Conservation (phyloP, 768 basidiomycete genomes). For the Phanerochaete sordida region DNA sequence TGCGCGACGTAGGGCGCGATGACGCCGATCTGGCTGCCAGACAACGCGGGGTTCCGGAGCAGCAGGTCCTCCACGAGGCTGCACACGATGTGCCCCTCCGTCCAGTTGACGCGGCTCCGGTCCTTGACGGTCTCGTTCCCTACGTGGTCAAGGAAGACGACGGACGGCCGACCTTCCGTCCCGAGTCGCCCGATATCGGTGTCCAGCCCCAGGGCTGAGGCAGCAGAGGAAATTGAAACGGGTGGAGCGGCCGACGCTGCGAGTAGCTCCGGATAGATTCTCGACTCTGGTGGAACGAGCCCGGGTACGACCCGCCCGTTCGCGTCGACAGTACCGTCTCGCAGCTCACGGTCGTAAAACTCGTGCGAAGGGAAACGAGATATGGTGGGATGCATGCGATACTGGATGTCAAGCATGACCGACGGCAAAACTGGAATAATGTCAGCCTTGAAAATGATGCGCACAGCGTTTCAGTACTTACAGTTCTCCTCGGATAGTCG, state of each 20-base stretch:
- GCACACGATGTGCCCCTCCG: slow-evolving; percentile 75
- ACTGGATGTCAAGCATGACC: slow-evolving; percentile 92
- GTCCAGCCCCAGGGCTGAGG: neutral
- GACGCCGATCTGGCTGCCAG: slow-evolving; percentile 79
- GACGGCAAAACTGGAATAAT: slow-evolving; percentile 67
- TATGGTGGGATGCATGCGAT: slow-evolving; percentile 92
- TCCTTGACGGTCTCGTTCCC: slow-evolving; percentile 65
- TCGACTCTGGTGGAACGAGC: slow-evolving; percentile 61
- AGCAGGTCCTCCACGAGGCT: slow-evolving; percentile 82
- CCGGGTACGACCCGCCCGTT: slow-evolving; percentile 41
- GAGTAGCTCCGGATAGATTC: slow-evolving; percentile 21
- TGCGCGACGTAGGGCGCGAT: slow-evolving; percentile 93
- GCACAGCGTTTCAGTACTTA: slow-evolving; percentile 34
- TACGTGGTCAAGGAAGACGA: slow-evolving; percentile 81
- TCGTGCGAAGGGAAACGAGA: slow-evolving; percentile 81
- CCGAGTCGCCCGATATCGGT: slow-evolving; percentile 22
- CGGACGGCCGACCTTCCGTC: slow-evolving; percentile 38
- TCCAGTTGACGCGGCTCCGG: slow-evolving; percentile 72
- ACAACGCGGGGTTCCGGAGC: slow-evolving; percentile 48
- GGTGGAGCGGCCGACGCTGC: neutral
- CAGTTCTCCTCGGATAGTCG: slow-evolving; percentile 80
- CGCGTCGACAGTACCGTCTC: slow-evolving; percentile 70
- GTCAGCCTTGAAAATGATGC: neutral
- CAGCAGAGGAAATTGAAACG: neutral
- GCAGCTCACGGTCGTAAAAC: slow-evolving; percentile 71